Evolutionary conservation across 2,329 filamentous ascomycete genomes (phyloP), one percentile per base, ranked within the genome.

Genomic region (Whalleya microplaca): DNA sequence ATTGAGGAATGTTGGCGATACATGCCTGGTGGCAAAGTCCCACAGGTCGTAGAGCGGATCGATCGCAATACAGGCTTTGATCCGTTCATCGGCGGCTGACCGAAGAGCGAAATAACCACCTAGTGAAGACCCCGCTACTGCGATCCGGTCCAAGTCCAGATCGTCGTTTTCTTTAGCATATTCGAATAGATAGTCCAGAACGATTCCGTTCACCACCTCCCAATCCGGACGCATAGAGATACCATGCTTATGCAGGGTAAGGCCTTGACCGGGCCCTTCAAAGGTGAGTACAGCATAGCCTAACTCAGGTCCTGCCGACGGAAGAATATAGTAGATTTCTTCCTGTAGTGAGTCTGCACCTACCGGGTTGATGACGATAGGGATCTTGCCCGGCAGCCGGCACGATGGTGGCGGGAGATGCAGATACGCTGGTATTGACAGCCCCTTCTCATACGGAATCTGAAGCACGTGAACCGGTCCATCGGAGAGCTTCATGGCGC

Each of bases 201-300:
- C 68, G 1, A 20, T n/a, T 29, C 44, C 21, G 3, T 51, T 61
- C 16, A 71, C 66, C 1, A 50, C 50, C 50, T 72, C 70, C 58
- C 64, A 72, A 57, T 71, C 69, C 1, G 68, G 69, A 1, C 66
- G 63, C 55, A 71, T 56, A 10, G 50, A 44, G 8, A 65, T 14
- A 41, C 54, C 52, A 21, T 56, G 10, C 7, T 65, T 46, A 1
- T 63, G 51, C 3, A 75, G 60, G 1, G 67, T 51, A 9, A 73
- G 61, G 0, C 74, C 73, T 55, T 76, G 74, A 0, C 74, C 74
- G 0, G 74, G 73, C 1, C 74, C 75, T 1, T 77, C 74, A 45
- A 75, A 75, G 0, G 66, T 73, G n/a, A 76, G 44, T 0, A 74
- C 69, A 0, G 74, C 74, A 53, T 76, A 76, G 0, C 75, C 74